Conservation (phyloP, 257 asterid species). For the Nicotiana undulata region DNA sequence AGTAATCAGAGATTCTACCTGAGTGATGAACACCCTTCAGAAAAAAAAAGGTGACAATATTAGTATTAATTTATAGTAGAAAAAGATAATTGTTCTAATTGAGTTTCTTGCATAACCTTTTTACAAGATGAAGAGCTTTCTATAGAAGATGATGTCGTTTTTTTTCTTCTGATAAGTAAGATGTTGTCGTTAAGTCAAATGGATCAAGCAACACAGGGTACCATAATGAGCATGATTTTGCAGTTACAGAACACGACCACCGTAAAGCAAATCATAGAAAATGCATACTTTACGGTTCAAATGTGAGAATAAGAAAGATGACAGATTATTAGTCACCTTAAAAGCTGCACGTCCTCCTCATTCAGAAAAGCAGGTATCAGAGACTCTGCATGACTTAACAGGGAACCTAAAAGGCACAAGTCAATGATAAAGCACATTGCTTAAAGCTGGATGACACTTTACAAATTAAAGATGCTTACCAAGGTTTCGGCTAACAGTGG, state of each 20-base stretch:
- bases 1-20: constrained; percentile 39
- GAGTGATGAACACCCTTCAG: constrained; percentile 68
- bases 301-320: neutral
- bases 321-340: constrained; percentile 48
- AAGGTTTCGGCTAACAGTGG: constrained; percentile 53
- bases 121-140: neutral
- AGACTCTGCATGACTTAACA: constrained; percentile 89
- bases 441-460: constrained; percentile 7
- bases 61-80: neutral
- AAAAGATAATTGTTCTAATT: neutral
- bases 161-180: neutral
- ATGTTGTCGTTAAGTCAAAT: neutral
- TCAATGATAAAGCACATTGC: constrained; percentile 18
- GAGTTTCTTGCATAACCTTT: neutral
- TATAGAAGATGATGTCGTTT: neutral
- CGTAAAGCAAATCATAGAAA: neutral
- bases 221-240: neutral
- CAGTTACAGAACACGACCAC: neutral
- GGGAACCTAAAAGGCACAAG: constrained; percentile 50
- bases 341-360: constrained; percentile 86
- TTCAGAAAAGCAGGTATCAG: constrained; percentile 72
- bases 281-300: neutral
- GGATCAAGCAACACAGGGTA: neutral
- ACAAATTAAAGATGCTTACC: constrained; percentile 28
- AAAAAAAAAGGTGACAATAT: neutral